Conservation (phyloP, 768 basidiomycete species). For the Lyophyllum semitale region DNA sequence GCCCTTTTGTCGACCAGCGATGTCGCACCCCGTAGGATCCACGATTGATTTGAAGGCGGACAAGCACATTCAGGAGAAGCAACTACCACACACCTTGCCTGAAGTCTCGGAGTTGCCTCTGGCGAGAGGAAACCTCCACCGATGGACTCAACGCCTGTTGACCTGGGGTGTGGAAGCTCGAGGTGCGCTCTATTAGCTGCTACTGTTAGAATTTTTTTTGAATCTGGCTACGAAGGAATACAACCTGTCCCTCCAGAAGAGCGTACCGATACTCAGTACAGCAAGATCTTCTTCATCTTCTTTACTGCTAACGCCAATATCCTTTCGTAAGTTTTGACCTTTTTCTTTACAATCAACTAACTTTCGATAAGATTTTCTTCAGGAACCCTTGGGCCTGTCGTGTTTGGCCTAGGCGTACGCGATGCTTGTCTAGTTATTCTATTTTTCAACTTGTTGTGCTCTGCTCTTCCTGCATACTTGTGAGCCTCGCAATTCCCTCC, state of each 20-base stretch:
- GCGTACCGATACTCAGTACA: conserved; percentile 60
- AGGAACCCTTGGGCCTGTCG: conserved; percentile 65
- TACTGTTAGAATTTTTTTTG: background rate
- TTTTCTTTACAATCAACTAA: background rate
- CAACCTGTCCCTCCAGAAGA: conserved; percentile 57
- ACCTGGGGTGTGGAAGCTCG: conserved; percentile 34
- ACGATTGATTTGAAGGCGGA: background rate
- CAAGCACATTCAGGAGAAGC: background rate
- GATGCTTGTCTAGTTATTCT: conserved; percentile 67
- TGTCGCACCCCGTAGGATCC: background rate
- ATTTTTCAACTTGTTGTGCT: conserved; percentile 67
- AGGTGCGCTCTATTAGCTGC: conserved; percentile 22
- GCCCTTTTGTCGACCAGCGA: background rate
- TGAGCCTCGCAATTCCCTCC: conserved; percentile 21
- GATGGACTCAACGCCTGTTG: conserved; percentile 19
- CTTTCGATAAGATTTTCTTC: conserved; percentile 53
- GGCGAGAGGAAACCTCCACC: background rate
- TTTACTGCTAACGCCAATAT: conserved; percentile 75
- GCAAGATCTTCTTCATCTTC: conserved; percentile 78
- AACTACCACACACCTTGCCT: background rate
- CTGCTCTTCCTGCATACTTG: conserved; percentile 64
- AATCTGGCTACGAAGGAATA: conserved; percentile 39
- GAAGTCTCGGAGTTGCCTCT: background rate
- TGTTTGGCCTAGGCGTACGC: conserved; percentile 59
- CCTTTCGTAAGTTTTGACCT: conserved; percentile 40